Evolutionary conservation across 345 rosid species (phyloP), one percentile per base, ranked within the genome.

Genomic region (Adansonia digitata): DNA sequence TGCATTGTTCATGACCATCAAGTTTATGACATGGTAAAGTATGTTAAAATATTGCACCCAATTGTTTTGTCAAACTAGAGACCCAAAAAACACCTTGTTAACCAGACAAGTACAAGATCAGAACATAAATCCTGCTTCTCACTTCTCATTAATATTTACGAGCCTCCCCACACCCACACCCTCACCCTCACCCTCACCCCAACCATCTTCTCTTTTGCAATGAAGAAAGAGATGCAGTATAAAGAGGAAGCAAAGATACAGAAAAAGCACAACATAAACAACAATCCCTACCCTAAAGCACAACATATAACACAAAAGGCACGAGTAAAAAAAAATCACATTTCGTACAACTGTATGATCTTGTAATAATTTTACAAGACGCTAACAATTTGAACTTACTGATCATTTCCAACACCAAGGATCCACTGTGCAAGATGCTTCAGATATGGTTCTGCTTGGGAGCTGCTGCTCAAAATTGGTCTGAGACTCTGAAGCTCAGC

Each of bases 381-480:
- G 15, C 5, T 34, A 22, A 72, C 17, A 29, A 9, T 39, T 7
- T 42, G 9, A 42, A 72, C 69, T 79, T 69, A 85, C 79, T 81
- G 74, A 73, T 86, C 94, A 64, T 83, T 86, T 22, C 92, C 82
- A 73, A 82, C 86, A 15, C 98, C 97, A 43, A 95, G 94, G 80
- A 95, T 86, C 90, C 89, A 91, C 81, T 91, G 97, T 48, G 98
- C 93, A 77, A 95, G 98, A 87, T 93, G 99, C 73, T 94, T 91
- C 85, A 93, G 83, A 85, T 95, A 86, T 13, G 99, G 99, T 77
- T 95, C 97, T 61, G 92, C 93, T 80, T 90, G 98, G 43, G 98
- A 89, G 79, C 86, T 87, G 74, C 78, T 86, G 84, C 97, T 90
- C 84, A 93, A 81, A 37, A 89, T 84, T 37, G 91, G 93, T 85